A percentile compares a stretch with the other conserved stretches of the same genome.
Conservation (phyloP, 768 basidiomycete species). For the Tricholomella constricta region DNA sequence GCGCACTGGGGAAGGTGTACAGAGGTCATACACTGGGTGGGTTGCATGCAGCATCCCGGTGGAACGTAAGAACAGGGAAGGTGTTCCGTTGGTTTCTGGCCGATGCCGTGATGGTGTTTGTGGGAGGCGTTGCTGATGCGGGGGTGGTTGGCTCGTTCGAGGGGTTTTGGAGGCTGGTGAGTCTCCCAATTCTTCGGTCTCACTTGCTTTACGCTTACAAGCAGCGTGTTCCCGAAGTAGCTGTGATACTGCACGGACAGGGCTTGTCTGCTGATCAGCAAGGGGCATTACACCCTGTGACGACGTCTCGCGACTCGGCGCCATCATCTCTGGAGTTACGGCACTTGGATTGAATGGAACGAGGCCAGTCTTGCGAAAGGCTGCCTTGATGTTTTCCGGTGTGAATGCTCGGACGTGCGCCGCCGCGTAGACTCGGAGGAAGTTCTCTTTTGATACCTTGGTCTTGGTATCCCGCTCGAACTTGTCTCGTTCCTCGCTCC, state of each 20-base stretch:
- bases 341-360: slow-evolving; percentile 24
- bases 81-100: too few relatives aligned
- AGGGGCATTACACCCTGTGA: slow-evolving; percentile 13
- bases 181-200: background rate
- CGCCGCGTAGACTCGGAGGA: slow-evolving; percentile 16
- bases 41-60: too few relatives aligned
- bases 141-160: too few relatives aligned
- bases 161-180: background rate
- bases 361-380: slow-evolving; percentile 17
- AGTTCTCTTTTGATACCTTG: slow-evolving; percentile 11
- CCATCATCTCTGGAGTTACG: slow-evolving; percentile 21
- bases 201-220: background rate
- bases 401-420: slow-evolving; percentile 17
- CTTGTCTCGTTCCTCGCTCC: slow-evolving; percentile 2
- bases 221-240: background rate
- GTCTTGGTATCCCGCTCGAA: slow-evolving; percentile 10
- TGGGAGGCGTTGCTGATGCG: too few relatives aligned
- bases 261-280: slow-evolving; percentile 6
- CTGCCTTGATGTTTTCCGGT: slow-evolving; percentile 16
- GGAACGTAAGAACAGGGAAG: too few relatives aligned
- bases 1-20: background rate
- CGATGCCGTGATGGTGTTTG: too few relatives aligned
- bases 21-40: background rate
- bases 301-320: slow-evolving; percentile 24
- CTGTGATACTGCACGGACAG: slow-evolving; percentile 8